These are phyloP conservation scores for Aspergillus fijiensis DNA, from an alignment of 2,329 filamentous ascomycete species.

Conservation along the genomic window DNA sequence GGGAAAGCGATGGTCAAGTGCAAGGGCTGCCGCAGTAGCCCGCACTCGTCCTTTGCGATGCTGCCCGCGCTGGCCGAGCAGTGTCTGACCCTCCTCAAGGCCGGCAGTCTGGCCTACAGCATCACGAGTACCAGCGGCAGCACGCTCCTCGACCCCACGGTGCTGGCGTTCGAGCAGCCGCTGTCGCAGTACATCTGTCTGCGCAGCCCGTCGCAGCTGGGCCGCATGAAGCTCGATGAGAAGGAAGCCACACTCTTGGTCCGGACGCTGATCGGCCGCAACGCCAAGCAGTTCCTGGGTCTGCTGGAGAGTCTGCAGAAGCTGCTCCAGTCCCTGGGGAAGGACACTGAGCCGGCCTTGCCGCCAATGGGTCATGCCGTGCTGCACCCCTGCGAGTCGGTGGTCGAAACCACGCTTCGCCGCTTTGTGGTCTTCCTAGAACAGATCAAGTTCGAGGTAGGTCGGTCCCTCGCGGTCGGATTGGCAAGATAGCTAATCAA, in stretches of 20 bases:
- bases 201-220: constrained; percentile 26
- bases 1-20: constrained; percentile 25
- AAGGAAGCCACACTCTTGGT: constrained; percentile 24
- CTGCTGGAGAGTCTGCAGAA: constrained; percentile 23
- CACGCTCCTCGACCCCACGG: constrained; percentile 23
- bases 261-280: constrained; percentile 23
- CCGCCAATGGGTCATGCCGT: constrained; percentile 8
- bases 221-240: constrained; percentile 29
- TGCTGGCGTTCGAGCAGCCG: constrained; percentile 24
- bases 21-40: constrained; percentile 20
- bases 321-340: constrained; percentile 13
- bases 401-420: constrained; percentile 23
- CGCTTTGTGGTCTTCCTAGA: constrained; percentile 26
- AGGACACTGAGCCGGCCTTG: constrained; percentile 14
- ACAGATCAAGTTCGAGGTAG: constrained; percentile 21
- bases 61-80: constrained; percentile 42
- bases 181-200: constrained; percentile 27
- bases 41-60: constrained; percentile 32
- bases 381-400: constrained; percentile 22
- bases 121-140: constrained; percentile 20
- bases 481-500: neutral
- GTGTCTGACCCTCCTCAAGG: constrained; percentile 29
- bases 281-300: constrained; percentile 23
- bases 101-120: constrained; percentile 27
- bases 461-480: constrained; percentile 5